These are phyloP conservation scores for Termitomyces sp. DNA, from an alignment of 768 basidiomycete genomes.

Conservation along the genomic window DNA sequence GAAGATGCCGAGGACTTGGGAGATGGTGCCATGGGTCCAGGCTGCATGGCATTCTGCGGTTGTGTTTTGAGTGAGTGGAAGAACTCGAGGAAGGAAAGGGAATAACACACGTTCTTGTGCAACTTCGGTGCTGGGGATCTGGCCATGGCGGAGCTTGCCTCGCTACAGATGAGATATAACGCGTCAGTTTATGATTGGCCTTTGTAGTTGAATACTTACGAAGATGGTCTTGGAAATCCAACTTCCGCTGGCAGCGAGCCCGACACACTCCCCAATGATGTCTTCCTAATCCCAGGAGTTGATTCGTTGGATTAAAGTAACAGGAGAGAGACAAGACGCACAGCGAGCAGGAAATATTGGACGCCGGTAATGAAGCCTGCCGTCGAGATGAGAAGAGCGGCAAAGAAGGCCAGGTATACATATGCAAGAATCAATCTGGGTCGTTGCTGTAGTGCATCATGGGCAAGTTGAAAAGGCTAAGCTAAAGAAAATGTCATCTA, in stretches of 20 bases:
- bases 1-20: constrained; percentile 34
- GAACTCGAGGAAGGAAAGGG: not conserved
- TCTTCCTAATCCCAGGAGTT: constrained; percentile 22
- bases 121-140: constrained; percentile 18
- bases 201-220: constrained; percentile 19
- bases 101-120: constrained; percentile 33
- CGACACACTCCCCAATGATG: constrained; percentile 32
- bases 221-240: constrained; percentile 34
- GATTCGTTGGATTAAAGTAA: not conserved
- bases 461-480: not conserved
- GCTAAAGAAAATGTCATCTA: not conserved
- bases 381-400: constrained; percentile 30
- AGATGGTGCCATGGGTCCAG: constrained; percentile 34
- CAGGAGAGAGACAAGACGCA: constrained; percentile 18
- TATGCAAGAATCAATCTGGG: constrained; percentile 20
- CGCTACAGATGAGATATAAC: constrained; percentile 21
- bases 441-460: constrained; percentile 18
- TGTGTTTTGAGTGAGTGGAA: not conserved
- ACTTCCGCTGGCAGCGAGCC: constrained; percentile 29
- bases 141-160: constrained; percentile 28
- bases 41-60: constrained; percentile 33
- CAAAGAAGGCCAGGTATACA: constrained; percentile 25
- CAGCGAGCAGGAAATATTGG: constrained; percentile 36
- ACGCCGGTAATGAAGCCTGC: constrained; percentile 32
- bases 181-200: not conserved